A percentile compares a stretch with the other conserved stretches of the same genome.
These are phyloP conservation scores for Pascua guehoae DNA, from an alignment of 1,284 basidiomycete species.

Conservation along the genomic window DNA sequence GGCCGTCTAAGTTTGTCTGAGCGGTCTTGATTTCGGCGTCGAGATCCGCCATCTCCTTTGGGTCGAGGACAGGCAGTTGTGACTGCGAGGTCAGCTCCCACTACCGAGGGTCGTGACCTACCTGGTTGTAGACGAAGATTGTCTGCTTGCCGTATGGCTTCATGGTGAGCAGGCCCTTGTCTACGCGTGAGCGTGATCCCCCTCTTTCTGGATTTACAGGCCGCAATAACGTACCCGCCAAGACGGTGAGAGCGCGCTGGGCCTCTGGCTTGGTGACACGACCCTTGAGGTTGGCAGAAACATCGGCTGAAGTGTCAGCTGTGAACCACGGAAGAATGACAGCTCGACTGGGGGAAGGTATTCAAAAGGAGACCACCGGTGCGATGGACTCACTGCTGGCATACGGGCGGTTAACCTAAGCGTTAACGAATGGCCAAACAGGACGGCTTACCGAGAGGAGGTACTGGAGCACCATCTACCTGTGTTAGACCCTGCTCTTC, in stretches of 20 bases:
- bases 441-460: slow-evolving; percentile 32
- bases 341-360: background rate
- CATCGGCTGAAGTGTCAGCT: slow-evolving; percentile 59
- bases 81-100: slow-evolving; percentile 7
- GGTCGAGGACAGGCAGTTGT: slow-evolving; percentile 8
- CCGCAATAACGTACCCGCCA: slow-evolving; percentile 71
- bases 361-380: background rate
- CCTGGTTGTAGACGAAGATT: slow-evolving; percentile 49
- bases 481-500: background rate
- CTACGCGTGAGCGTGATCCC: slow-evolving; percentile 15
- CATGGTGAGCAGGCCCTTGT: slow-evolving; percentile 40
- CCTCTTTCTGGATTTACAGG: no score
- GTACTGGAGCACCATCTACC: slow-evolving; percentile 45
- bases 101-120: slow-evolving; percentile 2
- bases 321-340: background rate
- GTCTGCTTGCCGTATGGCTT: slow-evolving; percentile 67
- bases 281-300: slow-evolving; percentile 80
- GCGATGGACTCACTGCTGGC: slow-evolving; percentile 36
- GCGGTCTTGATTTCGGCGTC: slow-evolving; percentile 56
- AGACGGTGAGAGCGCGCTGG: slow-evolving; percentile 69
- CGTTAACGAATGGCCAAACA: background rate
- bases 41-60: slow-evolving; percentile 7
- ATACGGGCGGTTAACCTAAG: slow-evolving; percentile 40
- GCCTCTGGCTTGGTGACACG: slow-evolving; percentile 73
- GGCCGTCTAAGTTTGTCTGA: slow-evolving; percentile 62